phyloP scores from a whole-genome alignment of 2,329 filamentous ascomycete species.

The Simplicillium sp. region DNA sequence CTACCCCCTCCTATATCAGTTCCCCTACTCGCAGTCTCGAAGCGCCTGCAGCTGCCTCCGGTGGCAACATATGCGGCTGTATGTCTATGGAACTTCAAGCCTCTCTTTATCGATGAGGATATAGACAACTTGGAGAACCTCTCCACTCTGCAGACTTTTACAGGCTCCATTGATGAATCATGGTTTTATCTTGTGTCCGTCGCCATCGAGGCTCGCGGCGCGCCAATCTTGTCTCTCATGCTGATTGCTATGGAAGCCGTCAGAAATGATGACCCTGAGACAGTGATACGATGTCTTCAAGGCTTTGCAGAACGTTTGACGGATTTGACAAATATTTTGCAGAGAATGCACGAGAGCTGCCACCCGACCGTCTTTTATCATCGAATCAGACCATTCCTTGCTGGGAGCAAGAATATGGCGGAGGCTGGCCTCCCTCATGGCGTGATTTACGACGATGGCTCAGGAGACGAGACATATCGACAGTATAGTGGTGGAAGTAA shows the following conservation, averaged over 20 bases:
- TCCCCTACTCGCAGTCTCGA: constrained; percentile 69
- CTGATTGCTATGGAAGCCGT: constrained; percentile 76
- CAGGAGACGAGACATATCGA: constrained; percentile 57
- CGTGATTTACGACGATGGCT: constrained; percentile 77
- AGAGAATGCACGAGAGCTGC: constrained; percentile 91
- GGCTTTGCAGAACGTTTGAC: constrained; percentile 81
- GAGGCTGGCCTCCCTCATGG: constrained; percentile 85
- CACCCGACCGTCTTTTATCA: constrained; percentile 94
- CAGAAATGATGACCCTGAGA: constrained; percentile 56
- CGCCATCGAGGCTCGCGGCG: constrained; percentile 88
- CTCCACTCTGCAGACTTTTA: constrained; percentile 81
- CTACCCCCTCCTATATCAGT: constrained; percentile 76
- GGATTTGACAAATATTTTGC: constrained; percentile 67
- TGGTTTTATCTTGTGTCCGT: constrained; percentile 98
- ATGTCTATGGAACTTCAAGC: constrained; percentile 95
- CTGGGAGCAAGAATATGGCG: constrained; percentile 95
- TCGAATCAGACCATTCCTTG: constrained; percentile 89
- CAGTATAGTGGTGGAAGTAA: constrained; percentile 94
- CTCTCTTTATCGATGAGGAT: constrained; percentile 73
- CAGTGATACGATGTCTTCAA: constrained; percentile 68
- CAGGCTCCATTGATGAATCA: constrained; percentile 89
- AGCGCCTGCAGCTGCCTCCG: constrained; percentile 73
- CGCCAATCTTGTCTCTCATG: constrained; percentile 81
- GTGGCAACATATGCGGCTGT: constrained; percentile 91
- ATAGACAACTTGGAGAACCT: constrained; percentile 82